phyloP scores from a whole-genome alignment of 768 basidiomycete genomes.

The Ramaria rubella region DNA sequence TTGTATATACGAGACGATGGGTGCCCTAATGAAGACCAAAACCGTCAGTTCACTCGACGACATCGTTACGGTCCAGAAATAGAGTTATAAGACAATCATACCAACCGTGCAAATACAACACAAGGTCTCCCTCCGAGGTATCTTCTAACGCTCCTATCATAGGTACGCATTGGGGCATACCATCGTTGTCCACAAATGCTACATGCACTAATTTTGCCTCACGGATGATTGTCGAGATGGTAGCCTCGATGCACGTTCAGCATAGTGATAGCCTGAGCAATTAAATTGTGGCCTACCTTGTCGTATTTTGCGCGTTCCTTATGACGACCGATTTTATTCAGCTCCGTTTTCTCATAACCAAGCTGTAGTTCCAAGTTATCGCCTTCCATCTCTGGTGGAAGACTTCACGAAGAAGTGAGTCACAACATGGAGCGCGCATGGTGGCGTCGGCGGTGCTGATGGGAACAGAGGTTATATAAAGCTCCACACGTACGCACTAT shows the following conservation, averaged over 20 bases:
- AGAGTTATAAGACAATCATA: too few species aligned
- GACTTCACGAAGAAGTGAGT: too few species aligned
- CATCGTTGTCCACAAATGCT: constrained; percentile 14
- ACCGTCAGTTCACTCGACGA: not conserved
- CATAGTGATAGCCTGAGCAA: not conserved
- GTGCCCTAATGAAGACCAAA: not conserved
- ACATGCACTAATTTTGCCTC: constrained; percentile 15
- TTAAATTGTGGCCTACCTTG: constrained; percentile 1
- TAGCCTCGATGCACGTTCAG: not conserved
- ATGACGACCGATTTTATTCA: constrained; percentile 22
- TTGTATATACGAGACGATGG: constrained; percentile 10
- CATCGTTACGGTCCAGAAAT: too few species aligned
- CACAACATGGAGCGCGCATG: too few species aligned
- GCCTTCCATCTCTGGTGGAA: constrained; percentile 2
- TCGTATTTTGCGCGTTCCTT: constrained; percentile 18
- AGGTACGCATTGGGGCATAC: constrained; percentile 16
- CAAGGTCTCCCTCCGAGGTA: constrained; percentile 10
- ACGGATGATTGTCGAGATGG: constrained; percentile 11
- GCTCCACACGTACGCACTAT: constrained; percentile 51
- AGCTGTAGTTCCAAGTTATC: not conserved
- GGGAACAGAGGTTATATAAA: constrained; percentile 53
- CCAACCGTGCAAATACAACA: constrained; percentile 15
- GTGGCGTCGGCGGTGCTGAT: too few species aligned
- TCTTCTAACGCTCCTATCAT: constrained; percentile 17
- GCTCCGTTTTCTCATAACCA: constrained; percentile 20